Percentiles rank a stretch among this genome's conserved stretches.
These are phyloP conservation scores for Hymenochaete sp. DNA, from an alignment of 1,284 basidiomycete species.

Conservation along the genomic window DNA sequence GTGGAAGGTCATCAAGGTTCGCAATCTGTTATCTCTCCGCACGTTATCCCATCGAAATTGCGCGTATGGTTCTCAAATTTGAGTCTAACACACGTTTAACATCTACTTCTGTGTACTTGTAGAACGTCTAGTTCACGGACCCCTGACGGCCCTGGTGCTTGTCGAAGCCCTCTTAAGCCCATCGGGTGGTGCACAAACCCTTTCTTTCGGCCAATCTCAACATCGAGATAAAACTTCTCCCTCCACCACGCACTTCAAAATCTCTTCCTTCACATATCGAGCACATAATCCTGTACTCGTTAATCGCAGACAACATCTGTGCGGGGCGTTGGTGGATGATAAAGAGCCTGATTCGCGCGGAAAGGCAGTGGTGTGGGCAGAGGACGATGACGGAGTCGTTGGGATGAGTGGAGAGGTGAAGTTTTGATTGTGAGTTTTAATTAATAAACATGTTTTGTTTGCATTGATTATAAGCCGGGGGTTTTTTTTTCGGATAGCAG, in stretches of 20 bases:
- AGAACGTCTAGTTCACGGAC: conserved; percentile 78
- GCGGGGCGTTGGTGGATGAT: conserved; percentile 39
- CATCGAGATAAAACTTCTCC: too few relatives aligned
- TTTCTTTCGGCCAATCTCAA: conserved; percentile 24
- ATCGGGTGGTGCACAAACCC: too few relatives aligned
- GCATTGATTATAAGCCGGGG: too few relatives aligned
- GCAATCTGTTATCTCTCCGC: too few relatives aligned
- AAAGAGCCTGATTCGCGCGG: too few relatives aligned
- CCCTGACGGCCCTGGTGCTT: conserved; percentile 70
- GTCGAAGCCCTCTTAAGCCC: conserved; percentile 54
- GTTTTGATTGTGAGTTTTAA: too few relatives aligned
- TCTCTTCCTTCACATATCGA: conserved; percentile 59
- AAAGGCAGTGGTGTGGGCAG: conserved; percentile 41
- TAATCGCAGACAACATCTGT: conserved; percentile 46
- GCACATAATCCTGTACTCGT: conserved; percentile 70
- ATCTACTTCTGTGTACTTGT: not conserved
- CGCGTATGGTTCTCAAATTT: not conserved
- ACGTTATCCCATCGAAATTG: too few relatives aligned
- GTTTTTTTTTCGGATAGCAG: too few relatives aligned
- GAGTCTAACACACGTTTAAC: not conserved
- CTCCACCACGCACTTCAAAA: too few relatives aligned
- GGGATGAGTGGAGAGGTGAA: conserved; percentile 59
- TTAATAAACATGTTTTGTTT: too few relatives aligned
- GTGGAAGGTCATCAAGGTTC: conserved; percentile 69
- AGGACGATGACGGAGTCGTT: conserved; percentile 49